phyloP scores from a whole-genome alignment of 768 basidiomycete genomes.

The Lactifluus hygrophoroides region DNA sequence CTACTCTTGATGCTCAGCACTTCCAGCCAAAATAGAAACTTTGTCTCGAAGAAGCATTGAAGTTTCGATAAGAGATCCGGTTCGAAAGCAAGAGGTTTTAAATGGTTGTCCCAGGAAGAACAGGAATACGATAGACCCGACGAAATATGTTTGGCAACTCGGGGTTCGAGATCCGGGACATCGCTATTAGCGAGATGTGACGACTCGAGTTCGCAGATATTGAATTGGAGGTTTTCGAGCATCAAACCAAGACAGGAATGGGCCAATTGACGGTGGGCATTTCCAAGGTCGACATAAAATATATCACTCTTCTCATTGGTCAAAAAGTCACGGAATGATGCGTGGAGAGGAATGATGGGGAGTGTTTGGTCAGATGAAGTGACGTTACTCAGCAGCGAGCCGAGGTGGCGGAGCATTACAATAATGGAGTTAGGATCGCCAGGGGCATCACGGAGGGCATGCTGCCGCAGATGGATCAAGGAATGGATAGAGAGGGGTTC shows the following conservation, averaged over 20 bases:
- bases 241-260: background rate
- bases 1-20: too few species aligned
- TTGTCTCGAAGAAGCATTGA: background rate
- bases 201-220: background rate
- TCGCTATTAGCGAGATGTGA: background rate
- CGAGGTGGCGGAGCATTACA: background rate
- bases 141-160: background rate
- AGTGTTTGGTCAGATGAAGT: background rate
- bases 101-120: background rate
- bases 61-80: background rate
- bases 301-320: too few species aligned
- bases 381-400: slow-evolving; percentile 1
- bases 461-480: background rate
- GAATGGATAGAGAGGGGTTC: background rate
- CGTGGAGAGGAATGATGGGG: background rate
- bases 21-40: too few species aligned
- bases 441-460: too few species aligned
- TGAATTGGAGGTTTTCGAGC: background rate
- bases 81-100: background rate
- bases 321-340: too few species aligned
- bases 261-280: background rate
- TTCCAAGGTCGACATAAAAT: background rate
- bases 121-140: background rate
- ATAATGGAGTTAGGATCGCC: background rate
- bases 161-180: background rate